phyloP scores from a whole-genome alignment of 768 basidiomycete genomes.

The Tricholoma saponaceum region DNA sequence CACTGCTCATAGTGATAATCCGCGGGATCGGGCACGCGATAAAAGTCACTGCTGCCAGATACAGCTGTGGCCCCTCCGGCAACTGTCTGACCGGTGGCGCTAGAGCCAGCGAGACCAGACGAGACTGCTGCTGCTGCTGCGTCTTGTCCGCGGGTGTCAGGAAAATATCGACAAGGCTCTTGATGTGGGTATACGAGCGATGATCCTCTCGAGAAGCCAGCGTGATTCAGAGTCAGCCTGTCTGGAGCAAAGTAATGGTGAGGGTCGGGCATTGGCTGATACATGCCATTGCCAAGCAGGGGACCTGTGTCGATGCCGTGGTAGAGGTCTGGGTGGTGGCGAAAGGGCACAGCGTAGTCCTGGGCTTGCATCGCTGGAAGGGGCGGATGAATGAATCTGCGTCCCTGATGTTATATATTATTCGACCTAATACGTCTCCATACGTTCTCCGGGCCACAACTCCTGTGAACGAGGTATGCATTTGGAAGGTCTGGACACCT shows the following conservation, averaged over 20 bases:
- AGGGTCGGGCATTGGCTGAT: slow-evolving; percentile 19
- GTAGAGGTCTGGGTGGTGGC: slow-evolving; percentile 26
- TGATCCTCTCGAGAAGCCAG: slow-evolving; percentile 51
- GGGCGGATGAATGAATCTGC: slow-evolving; percentile 30
- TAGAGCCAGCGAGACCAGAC: slow-evolving; percentile 29
- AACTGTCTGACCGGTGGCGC: slow-evolving; percentile 44
- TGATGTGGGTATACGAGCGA: slow-evolving; percentile 40
- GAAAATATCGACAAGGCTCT: slow-evolving; percentile 34
- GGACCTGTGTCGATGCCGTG: slow-evolving; percentile 12
- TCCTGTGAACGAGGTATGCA: slow-evolving; percentile 38
- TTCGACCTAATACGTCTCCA: slow-evolving; percentile 37
- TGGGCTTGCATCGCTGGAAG: slow-evolving; percentile 36
- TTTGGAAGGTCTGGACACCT: slow-evolving; percentile 41
- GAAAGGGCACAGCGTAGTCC: slow-evolving; percentile 25
- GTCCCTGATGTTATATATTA: slow-evolving; percentile 43
- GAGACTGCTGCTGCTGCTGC: slow-evolving; percentile 20
- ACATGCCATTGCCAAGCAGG: slow-evolving; percentile 3
- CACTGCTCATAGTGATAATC: slow-evolving; percentile 28
- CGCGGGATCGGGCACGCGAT: slow-evolving; percentile 26
- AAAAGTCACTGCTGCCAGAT: slow-evolving; percentile 17
- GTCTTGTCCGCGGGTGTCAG: slow-evolving; percentile 34
- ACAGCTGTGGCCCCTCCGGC: slow-evolving; percentile 28
- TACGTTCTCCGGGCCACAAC: slow-evolving; percentile 23
- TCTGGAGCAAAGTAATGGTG: slow-evolving; percentile 21
- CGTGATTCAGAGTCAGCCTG: slow-evolving; percentile 28